phyloP scores from a whole-genome alignment of 2,329 filamentous ascomycete species.

The Fusarium tuaranense region DNA sequence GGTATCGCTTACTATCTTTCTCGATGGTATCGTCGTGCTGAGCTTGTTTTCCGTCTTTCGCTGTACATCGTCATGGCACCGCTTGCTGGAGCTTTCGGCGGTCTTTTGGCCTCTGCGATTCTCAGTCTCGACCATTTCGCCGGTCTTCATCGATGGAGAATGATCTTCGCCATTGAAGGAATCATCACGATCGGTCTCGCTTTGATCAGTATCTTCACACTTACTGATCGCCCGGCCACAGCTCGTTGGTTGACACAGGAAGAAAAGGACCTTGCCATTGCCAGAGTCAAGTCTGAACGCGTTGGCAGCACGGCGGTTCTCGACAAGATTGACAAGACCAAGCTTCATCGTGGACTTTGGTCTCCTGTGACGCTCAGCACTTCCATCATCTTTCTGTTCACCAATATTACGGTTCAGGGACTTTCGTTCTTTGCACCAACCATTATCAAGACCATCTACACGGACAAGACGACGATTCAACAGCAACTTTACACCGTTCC shows the following conservation, averaged over 20 bases:
- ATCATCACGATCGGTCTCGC: constrained; percentile 66
- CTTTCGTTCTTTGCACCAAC: constrained; percentile 79
- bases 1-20: constrained; percentile 75
- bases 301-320: constrained; percentile 61
- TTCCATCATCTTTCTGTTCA: constrained; percentile 69
- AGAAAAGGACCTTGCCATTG: constrained; percentile 72
- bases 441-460: constrained; percentile 77
- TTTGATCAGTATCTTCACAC: constrained; percentile 68
- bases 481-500: constrained; percentile 79
- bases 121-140: constrained; percentile 69
- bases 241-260: constrained; percentile 73
- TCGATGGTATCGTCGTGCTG: constrained; percentile 71
- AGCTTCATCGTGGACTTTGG: constrained; percentile 71
- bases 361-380: constrained; percentile 67
- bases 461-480: constrained; percentile 63
- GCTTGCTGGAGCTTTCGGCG: constrained; percentile 75
- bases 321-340: constrained; percentile 69
- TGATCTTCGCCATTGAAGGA: constrained; percentile 80
- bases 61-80: constrained; percentile 75
- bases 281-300: constrained; percentile 69
- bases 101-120: constrained; percentile 72
- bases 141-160: constrained; percentile 69
- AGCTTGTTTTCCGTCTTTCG: constrained; percentile 72
- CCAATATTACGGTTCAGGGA: constrained; percentile 79
- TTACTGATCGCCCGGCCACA: constrained; percentile 75